These are phyloP conservation scores for Apiotrichum domesticum DNA, from an alignment of 1,284 basidiomycete genomes.

Conservation along the genomic window DNA sequence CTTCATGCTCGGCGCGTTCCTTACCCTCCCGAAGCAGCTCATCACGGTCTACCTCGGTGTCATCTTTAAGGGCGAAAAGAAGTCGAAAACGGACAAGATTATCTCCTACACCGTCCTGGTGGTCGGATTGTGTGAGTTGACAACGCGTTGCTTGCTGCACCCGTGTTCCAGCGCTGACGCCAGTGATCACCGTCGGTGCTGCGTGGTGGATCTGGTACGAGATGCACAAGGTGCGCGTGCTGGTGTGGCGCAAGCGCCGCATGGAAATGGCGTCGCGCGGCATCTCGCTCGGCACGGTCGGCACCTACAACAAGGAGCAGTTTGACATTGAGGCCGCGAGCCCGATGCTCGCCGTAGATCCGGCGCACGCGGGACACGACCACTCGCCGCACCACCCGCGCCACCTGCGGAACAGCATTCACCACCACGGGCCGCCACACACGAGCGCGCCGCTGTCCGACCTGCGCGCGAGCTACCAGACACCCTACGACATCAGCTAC, in stretches of 20 bases:
- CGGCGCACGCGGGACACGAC: not conserved
- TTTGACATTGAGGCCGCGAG: not conserved
- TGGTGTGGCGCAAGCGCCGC: slow-evolving; percentile 65
- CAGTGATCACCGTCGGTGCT: slow-evolving; percentile 64
- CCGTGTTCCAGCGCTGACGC: not conserved
- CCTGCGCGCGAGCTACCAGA: slow-evolving; percentile 22
- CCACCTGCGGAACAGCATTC: not conserved
- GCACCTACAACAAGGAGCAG: slow-evolving; percentile 1
- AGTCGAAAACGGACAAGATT: slow-evolving; percentile 43
- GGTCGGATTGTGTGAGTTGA: slow-evolving; percentile 51
- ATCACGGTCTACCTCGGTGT: slow-evolving; percentile 69
- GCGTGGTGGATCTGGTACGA: slow-evolving; percentile 75
- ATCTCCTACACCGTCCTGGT: slow-evolving; percentile 61
- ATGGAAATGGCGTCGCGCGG: slow-evolving; percentile 5
- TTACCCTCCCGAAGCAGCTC: slow-evolving; percentile 69
- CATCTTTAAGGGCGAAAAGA: slow-evolving; percentile 50
- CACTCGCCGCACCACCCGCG: not conserved
- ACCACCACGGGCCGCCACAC: not conserved
- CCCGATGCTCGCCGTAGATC: not conserved
- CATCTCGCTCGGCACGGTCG: slow-evolving; percentile 5
- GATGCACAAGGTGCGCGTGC: slow-evolving; percentile 69
- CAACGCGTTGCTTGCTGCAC: not conserved
- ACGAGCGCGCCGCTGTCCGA: not conserved
- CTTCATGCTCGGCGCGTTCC: slow-evolving; percentile 62
- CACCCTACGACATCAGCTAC: slow-evolving; percentile 30